A percentile compares a stretch with the other conserved stretches of the same genome.
Conservation (phyloP, 192 early-diverging fungal species). For the Haplosporangium gracile region DNA sequence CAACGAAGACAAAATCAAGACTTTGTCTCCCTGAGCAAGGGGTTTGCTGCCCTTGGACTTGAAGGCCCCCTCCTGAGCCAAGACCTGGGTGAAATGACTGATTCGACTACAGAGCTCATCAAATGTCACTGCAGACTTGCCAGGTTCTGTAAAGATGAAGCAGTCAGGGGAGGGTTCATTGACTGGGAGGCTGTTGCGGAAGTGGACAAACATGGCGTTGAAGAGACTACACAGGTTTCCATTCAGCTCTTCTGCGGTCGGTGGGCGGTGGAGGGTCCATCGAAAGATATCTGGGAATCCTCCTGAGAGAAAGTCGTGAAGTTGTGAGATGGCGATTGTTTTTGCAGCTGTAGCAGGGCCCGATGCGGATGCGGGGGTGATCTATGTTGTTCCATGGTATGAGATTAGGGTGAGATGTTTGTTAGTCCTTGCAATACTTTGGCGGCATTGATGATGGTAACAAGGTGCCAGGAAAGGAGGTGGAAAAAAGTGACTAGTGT, state of each 20-base stretch:
- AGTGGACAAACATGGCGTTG: constrained; percentile 50
- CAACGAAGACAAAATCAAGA: constrained; percentile 45
- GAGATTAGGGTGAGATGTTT: background rate
- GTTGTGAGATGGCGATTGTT: constrained; percentile 51
- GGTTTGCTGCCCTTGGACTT: constrained; percentile 29
- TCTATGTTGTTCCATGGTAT: background rate
- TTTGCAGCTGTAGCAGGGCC: constrained; percentile 18
- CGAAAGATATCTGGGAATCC: constrained; percentile 53
- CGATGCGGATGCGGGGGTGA: background rate
- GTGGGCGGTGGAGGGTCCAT: constrained; percentile 44
- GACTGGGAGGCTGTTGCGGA: constrained; percentile 26
- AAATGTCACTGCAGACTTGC: constrained; percentile 41
- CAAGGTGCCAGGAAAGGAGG: background rate
- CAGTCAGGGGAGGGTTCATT: constrained; percentile 46
- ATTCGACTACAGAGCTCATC: constrained; percentile 54
- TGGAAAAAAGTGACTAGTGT: background rate
- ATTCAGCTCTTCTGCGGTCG: constrained; percentile 47
- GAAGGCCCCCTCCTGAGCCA: constrained; percentile 22
- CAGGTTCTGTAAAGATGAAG: constrained; percentile 52
- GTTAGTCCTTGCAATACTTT: background rate
- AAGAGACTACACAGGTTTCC: constrained; percentile 52
- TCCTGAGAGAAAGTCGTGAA: constrained; percentile 48
- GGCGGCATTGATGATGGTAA: background rate
- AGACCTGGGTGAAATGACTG: constrained; percentile 45
- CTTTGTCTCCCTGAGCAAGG: constrained; percentile 40